These are phyloP conservation scores for Candolleomyces aberdarensis DNA, from an alignment of 768 basidiomycete species.

Conservation along the genomic window DNA sequence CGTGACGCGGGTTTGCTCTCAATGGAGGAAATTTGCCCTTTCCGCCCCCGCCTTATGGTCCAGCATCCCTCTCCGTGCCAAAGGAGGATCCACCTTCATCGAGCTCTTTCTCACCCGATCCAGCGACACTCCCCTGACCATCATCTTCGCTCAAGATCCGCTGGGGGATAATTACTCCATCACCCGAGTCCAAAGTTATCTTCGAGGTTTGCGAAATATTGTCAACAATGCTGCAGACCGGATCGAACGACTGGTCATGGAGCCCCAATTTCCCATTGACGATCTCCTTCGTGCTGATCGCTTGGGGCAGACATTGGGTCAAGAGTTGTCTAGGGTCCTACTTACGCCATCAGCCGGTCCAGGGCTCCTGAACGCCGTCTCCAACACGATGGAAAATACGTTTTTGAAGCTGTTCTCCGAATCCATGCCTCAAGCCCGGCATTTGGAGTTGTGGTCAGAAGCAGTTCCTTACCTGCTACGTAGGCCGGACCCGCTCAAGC, in stretches of 20 bases:
- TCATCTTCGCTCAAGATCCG: neutral
- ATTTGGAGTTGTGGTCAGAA: neutral
- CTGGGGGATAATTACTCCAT: neutral
- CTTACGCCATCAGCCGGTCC: neutral
- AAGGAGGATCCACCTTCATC: neutral
- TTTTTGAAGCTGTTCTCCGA: neutral
- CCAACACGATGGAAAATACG: neutral
- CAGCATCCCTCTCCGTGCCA: neutral
- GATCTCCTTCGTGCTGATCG: neutral
- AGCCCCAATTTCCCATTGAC: constrained; percentile 6
- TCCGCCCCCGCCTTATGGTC: neutral
- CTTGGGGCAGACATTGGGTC: neutral
- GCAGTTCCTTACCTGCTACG: neutral
- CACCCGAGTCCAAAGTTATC: neutral
- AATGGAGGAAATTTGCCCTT: neutral
- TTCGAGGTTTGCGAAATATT: neutral
- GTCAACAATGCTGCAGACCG: neutral
- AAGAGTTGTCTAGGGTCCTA: neutral
- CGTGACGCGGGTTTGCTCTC: constrained; percentile 1
- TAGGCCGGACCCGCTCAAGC: neutral
- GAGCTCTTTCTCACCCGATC: neutral
- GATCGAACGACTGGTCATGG: neutral
- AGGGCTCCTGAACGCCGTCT: too few species aligned
- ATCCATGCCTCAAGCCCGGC: neutral
- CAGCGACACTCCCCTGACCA: neutral